phyloP scores from a whole-genome alignment of 148 eudicot species.

The Fagopyrum homotropicum region DNA sequence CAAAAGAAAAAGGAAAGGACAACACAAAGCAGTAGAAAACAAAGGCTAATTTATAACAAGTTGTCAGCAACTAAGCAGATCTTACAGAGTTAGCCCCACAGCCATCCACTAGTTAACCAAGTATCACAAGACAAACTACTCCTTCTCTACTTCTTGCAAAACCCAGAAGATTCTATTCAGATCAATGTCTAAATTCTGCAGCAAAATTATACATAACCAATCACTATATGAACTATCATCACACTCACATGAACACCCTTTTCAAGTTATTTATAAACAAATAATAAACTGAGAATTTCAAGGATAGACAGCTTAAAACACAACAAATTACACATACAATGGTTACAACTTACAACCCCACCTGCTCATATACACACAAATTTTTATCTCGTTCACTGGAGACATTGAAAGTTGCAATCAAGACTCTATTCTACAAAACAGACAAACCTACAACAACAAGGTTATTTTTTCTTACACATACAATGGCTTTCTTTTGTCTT shows the following conservation, averaged over 20 bases:
- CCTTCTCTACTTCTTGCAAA: background rate
- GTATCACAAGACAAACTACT: background rate
- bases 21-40: background rate
- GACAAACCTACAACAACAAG: background rate
- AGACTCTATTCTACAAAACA: background rate
- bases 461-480: background rate
- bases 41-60: conserved; percentile 4
- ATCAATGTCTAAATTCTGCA: background rate
- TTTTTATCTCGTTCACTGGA: background rate
- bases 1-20: background rate
- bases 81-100: background rate
- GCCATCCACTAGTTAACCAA: conserved; percentile 5
- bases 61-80: conserved; percentile 1
- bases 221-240: background rate
- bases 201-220: background rate
- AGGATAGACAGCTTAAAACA: conserved; percentile 11
- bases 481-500: background rate
- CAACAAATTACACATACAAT: background rate
- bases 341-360: background rate
- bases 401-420: background rate
- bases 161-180: background rate
- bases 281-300: conserved; percentile 1
- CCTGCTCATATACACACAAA: background rate
- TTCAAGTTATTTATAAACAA: background rate
- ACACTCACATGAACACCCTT: background rate